These are phyloP conservation scores for Ceratocystis harringtonii DNA, from an alignment of 2,329 filamentous ascomycete genomes.

Conservation along the genomic window DNA sequence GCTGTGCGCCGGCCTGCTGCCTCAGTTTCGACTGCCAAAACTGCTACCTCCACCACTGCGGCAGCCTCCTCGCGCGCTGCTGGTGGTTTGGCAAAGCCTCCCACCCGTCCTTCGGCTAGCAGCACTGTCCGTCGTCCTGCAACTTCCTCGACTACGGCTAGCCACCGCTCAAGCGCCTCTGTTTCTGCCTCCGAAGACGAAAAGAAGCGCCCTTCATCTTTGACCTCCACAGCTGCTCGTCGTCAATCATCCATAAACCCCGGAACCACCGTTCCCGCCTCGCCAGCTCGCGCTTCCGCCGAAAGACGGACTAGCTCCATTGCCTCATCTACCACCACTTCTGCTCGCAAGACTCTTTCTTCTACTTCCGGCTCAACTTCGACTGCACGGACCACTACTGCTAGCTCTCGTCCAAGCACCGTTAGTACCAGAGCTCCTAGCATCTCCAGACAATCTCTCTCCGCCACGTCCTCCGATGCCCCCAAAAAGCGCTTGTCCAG, in stretches of 20 bases:
- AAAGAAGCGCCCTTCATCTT: slow-evolving; percentile 25
- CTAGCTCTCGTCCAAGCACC: slow-evolving; percentile 18
- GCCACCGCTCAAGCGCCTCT: slow-evolving; percentile 33
- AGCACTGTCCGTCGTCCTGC: slow-evolving; percentile 25
- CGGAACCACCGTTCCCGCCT: slow-evolving; percentile 21
- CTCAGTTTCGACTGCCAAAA: slow-evolving; percentile 22
- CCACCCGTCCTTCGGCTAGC: slow-evolving; percentile 32
- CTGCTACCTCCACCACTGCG: slow-evolving; percentile 21
- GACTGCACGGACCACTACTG: slow-evolving; percentile 1
- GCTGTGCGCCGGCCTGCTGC: slow-evolving; percentile 25
- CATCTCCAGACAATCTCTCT: slow-evolving; percentile 25
- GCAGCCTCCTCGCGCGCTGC: slow-evolving; percentile 22
- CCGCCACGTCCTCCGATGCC: slow-evolving; percentile 27
- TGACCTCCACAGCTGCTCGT: slow-evolving; percentile 23
- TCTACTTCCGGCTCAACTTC: slow-evolving; percentile 8
- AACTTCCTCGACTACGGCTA: slow-evolving; percentile 26
- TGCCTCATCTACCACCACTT: slow-evolving; percentile 24
- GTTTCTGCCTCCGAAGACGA: slow-evolving; percentile 38
- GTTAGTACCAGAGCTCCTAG: slow-evolving; percentile 23
- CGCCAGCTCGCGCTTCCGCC: slow-evolving; percentile 24
- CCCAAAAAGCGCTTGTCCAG: slow-evolving; percentile 44
- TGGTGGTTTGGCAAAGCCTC: slow-evolving; percentile 33
- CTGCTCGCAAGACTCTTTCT: slow-evolving; percentile 13
- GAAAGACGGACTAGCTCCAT: slow-evolving; percentile 24
- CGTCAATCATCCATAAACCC: slow-evolving; percentile 24